Evolutionary conservation across 331 rosid species (phyloP), one percentile per base, ranked within the genome.

Genomic region (Prunus yedoensis): DNA sequence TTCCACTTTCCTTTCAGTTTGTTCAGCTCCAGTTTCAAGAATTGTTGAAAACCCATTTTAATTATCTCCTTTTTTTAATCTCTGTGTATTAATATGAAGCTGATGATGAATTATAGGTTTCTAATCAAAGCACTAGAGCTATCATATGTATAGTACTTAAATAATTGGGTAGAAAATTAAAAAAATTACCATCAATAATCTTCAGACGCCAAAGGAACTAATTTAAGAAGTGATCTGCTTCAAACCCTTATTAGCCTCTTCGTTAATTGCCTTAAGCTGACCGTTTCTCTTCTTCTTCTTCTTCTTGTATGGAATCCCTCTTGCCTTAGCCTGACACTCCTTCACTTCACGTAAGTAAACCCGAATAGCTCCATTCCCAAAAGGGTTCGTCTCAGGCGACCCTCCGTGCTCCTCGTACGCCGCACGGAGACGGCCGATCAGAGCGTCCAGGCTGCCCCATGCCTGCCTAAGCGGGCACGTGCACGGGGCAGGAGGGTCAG

Each of bases 381-480:
- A 93, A 28, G 98, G 98, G 77, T 93, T 93, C 1, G 76, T 78
- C 77, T 91, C 95, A 3, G 89, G 88, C 0, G 93, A 88, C 0
- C 97, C 98, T 0, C 95, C 98, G 28, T 89, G 91, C 73, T 93
- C 98, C 54, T 93, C 98, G 10, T 86, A 93, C 2, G 98, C 98
- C 0, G 98, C 98, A 18, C 98, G 74, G 1, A 93, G 93, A 14
- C 98, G 80, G 4, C 98, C 98, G 78, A 93, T 93, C 68, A 91
- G 89, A 0, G 98, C 95, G 23, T 93, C 98, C 0, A 93, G 93
- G 71, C 97, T 93, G 3, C 98, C 98, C 98, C 98, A 93, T 2
- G 98, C 98, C 77, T 93, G 98, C 62, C 86, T 66, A 13, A 93
- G 90, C 0, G 98, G 98, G 74, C 97, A 93, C 11, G 93, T 83